phyloP scores from a whole-genome alignment of 768 basidiomycete genomes.

The Hygrocybe coccinea region DNA sequence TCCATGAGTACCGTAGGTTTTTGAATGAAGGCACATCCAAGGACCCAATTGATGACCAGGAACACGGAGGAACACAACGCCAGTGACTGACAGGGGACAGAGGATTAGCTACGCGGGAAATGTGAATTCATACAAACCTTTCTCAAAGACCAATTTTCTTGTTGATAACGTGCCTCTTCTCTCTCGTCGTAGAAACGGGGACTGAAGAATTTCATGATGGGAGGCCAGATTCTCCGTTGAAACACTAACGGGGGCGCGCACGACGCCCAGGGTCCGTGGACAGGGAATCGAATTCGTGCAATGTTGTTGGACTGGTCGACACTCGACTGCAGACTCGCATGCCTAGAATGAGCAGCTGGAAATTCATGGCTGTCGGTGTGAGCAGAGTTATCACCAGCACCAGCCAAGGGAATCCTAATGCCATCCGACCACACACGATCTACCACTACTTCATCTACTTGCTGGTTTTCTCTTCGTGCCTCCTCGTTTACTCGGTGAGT shows the following conservation, averaged over 20 bases:
- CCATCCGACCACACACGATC: too few relatives aligned
- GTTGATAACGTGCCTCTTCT: constrained; percentile 42
- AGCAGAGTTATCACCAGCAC: too few relatives aligned
- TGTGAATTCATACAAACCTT: constrained; percentile 29
- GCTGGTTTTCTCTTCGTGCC: too few relatives aligned
- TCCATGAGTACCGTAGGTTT: constrained; percentile 45
- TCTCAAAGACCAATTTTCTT: constrained; percentile 69
- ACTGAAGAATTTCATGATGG: constrained; percentile 52
- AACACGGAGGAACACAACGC: constrained; percentile 62
- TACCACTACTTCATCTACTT: too few relatives aligned
- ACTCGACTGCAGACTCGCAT: too few relatives aligned
- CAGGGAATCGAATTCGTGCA: too few relatives aligned
- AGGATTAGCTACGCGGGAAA: background rate
- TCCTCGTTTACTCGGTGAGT: too few relatives aligned
- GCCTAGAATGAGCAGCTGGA: too few relatives aligned
- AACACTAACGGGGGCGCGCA: constrained; percentile 26
- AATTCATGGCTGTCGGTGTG: too few relatives aligned
- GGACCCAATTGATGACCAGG: constrained; percentile 66
- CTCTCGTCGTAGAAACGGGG: constrained; percentile 56
- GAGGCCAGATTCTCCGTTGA: constrained; percentile 57
- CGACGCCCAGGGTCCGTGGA: too few relatives aligned
- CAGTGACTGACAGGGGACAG: constrained; percentile 41
- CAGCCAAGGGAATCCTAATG: too few relatives aligned
- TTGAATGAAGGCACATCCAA: constrained; percentile 52
- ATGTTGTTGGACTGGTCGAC: too few relatives aligned